phyloP scores from a whole-genome alignment of 2,329 filamentous ascomycete species.

The Colletotrichum tabaci region DNA sequence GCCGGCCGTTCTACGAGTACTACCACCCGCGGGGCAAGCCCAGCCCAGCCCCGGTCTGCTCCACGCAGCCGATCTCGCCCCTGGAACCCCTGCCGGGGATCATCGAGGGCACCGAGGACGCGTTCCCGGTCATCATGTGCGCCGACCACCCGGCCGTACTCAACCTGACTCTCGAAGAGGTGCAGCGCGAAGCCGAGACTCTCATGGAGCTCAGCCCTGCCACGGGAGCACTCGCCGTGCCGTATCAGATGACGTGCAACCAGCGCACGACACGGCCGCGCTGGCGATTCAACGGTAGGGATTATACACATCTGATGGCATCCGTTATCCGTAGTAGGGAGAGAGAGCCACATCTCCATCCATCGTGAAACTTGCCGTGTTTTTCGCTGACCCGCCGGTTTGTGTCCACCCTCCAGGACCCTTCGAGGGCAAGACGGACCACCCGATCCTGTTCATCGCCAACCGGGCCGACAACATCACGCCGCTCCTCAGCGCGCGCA shows the following conservation, averaged over 20 bases:
- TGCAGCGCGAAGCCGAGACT: constrained; percentile 51
- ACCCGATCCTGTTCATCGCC: constrained; percentile 63
- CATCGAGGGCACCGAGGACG: constrained; percentile 56
- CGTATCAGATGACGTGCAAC: constrained; percentile 57
- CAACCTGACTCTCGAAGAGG: constrained; percentile 51
- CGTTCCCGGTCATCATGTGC: constrained; percentile 63
- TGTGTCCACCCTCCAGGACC: constrained; percentile 30
- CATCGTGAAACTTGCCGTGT: no score
- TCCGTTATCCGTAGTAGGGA: no score
- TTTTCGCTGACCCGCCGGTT: no score
- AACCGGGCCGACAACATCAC: constrained; percentile 64
- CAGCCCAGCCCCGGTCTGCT: constrained; percentile 48
- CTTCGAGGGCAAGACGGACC: constrained; percentile 54
- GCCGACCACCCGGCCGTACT: constrained; percentile 54
- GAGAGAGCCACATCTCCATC: no score
- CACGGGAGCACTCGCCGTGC: constrained; percentile 60
- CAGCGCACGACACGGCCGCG: constrained; percentile 56
- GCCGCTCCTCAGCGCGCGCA: constrained; percentile 61
- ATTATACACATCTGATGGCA: neutral
- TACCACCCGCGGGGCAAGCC: constrained; percentile 36
- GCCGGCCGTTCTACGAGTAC: constrained; percentile 57
- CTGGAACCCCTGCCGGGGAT: constrained; percentile 49
- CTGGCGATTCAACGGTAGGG: constrained; percentile 56
- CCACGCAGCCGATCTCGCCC: constrained; percentile 49
- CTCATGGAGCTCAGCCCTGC: constrained; percentile 56